Percentiles rank a stretch among this genome's conserved stretches.
These are phyloP conservation scores for Torrubiella hemipterigena DNA, from an alignment of 2,329 filamentous ascomycete genomes.

Conservation along the genomic window DNA sequence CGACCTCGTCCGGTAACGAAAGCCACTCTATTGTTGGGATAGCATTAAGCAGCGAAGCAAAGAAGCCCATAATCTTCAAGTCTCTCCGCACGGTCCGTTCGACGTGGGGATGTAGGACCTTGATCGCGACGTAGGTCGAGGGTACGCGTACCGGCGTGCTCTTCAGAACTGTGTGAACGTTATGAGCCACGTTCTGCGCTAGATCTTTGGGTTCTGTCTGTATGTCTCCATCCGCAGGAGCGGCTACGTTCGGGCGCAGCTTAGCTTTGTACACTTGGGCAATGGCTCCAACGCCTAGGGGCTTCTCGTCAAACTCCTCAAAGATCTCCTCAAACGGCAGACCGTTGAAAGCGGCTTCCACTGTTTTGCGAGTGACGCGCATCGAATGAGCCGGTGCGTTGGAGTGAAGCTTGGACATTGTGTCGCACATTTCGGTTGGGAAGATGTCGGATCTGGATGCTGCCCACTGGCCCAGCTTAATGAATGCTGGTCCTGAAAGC, in stretches of 20 bases:
- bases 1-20: constrained; percentile 86
- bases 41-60: constrained; percentile 69
- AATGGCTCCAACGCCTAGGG: constrained; percentile 88
- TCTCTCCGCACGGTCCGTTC: constrained; percentile 86
- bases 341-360: constrained; percentile 71
- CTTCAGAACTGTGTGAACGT: constrained; percentile 78
- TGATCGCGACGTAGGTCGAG: constrained; percentile 87
- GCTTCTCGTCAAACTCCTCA: constrained; percentile 83
- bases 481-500: constrained; percentile 85
- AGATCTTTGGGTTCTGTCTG: constrained; percentile 33
- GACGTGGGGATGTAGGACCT: constrained; percentile 86
- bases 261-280: constrained; percentile 97
- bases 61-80: constrained; percentile 85
- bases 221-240: constrained; percentile 45
- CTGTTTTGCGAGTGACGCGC: constrained; percentile 62
- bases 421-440: constrained; percentile 77
- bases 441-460: constrained; percentile 95
- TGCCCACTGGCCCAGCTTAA: constrained; percentile 98
- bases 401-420: constrained; percentile 92
- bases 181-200: constrained; percentile 60
- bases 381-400: constrained; percentile 88
- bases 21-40: constrained; percentile 97
- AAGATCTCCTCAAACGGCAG: constrained; percentile 83
- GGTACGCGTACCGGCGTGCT: constrained; percentile 75
- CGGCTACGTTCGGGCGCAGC: constrained; percentile 66